These are phyloP conservation scores for Grosmannia serpens DNA, from an alignment of 2,329 filamentous ascomycete species.

Conservation along the genomic window DNA sequence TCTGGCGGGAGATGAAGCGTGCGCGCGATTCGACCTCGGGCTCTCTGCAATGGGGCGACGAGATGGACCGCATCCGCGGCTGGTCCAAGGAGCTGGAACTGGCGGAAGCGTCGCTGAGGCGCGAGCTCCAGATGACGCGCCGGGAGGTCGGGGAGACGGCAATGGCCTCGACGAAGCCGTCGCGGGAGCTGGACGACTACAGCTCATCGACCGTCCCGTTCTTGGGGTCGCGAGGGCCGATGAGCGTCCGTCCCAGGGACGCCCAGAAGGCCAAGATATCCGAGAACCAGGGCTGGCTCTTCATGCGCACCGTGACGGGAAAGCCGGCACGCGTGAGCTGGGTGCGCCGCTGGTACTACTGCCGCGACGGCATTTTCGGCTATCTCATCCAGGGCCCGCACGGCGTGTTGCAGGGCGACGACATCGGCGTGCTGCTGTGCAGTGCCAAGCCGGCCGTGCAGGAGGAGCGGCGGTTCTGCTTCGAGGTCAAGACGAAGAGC, in stretches of 20 bases:
- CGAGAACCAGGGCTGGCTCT: constrained; percentile 95
- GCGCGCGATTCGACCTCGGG: constrained; percentile 54
- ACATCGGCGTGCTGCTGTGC: constrained; percentile 89
- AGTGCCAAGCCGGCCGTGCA: constrained; percentile 82
- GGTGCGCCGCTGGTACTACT: constrained; percentile 90
- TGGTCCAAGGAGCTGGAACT: constrained; percentile 94
- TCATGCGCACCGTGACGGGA: constrained; percentile 66
- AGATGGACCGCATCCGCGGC: constrained; percentile 84
- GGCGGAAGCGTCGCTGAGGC: constrained; percentile 70
- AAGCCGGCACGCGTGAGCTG: constrained; percentile 86
- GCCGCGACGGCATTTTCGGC: constrained; percentile 90
- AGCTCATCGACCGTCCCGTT: constrained; percentile 82
- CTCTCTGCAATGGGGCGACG: constrained; percentile 57
- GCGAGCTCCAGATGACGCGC: constrained; percentile 68
- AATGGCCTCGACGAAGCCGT: constrained; percentile 61
- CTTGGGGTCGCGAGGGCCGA: constrained; percentile 58
- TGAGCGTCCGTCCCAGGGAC: constrained; percentile 32
- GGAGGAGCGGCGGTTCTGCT: constrained; percentile 92
- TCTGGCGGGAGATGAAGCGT: constrained; percentile 76
- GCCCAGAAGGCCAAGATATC: constrained; percentile 33
- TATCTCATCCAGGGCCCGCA: constrained; percentile 77
- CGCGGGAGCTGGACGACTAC: constrained; percentile 87
- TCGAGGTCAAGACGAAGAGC: constrained; percentile 97
- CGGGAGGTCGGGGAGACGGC: constrained; percentile 73
- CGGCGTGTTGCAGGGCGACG: constrained; percentile 89